phyloP scores from a whole-genome alignment of 495 filamentous ascomycete genomes.

The Tricharina praecox region DNA sequence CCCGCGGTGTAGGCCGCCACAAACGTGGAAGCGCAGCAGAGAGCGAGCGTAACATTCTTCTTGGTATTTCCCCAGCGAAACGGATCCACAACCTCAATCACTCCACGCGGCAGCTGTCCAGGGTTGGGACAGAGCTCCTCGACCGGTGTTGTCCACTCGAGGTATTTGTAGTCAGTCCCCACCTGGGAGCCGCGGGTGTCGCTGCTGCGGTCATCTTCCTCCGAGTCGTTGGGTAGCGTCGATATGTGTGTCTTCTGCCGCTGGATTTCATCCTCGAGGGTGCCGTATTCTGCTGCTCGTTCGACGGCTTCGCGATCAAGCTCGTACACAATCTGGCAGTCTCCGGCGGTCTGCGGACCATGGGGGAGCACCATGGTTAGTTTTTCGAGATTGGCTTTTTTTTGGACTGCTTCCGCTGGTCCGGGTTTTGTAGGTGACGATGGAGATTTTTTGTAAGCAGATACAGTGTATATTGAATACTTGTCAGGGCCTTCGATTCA shows the following conservation, averaged over 20 bases:
- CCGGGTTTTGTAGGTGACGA: no score
- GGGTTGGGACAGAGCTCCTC: slow-evolving; percentile 11
- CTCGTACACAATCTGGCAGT: slow-evolving; percentile 1
- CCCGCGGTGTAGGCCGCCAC: slow-evolving; percentile 71
- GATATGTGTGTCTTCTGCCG: background rate
- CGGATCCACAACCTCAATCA: slow-evolving; percentile 3
- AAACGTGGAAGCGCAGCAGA: slow-evolving; percentile 59
- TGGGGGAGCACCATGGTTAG: no score
- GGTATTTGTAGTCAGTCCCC: slow-evolving; percentile 10
- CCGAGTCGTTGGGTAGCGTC: background rate
- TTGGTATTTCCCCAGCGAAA: background rate
- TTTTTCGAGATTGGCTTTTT: no score
- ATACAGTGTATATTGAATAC: no score
- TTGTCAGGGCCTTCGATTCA: no score
- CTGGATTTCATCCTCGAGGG: background rate
- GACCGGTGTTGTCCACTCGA: slow-evolving; percentile 18
- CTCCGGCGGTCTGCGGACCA: background rate
- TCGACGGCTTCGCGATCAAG: no score
- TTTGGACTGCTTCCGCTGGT: no score
- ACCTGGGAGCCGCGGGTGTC: background rate
- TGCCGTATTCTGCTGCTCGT: background rate
- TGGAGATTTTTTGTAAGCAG: no score
- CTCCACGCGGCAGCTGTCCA: slow-evolving; percentile 12
- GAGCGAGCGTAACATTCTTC: slow-evolving; percentile 37
- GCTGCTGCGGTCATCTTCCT: background rate